These are phyloP conservation scores for Austroboletus niveus DNA, from an alignment of 1,284 basidiomycete genomes.

Conservation along the genomic window DNA sequence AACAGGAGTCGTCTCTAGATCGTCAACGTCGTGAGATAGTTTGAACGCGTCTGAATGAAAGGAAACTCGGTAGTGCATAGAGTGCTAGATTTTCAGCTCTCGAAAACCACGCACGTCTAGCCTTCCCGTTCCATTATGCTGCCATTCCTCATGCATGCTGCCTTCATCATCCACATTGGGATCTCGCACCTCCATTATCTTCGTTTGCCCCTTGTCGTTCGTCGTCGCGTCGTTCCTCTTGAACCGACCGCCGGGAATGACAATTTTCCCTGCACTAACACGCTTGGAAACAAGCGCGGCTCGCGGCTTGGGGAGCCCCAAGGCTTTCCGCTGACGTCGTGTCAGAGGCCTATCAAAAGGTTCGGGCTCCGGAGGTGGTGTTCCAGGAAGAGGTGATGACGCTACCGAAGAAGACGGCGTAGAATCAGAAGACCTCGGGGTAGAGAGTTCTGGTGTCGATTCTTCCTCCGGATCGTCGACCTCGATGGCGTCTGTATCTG, in stretches of 20 bases:
- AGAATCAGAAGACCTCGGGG: constrained; percentile 38
- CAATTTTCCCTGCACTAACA: constrained; percentile 48
- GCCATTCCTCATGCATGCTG: constrained; percentile 57
- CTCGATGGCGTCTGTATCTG: constrained; percentile 22
- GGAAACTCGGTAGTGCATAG: constrained; percentile 1
- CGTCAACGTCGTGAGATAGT: constrained; percentile 5
- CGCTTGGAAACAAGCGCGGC: constrained; percentile 30
- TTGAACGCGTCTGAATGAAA: not conserved
- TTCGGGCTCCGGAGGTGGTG: constrained; percentile 33
- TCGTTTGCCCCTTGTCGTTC: constrained; percentile 31
- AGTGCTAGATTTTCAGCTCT: constrained; percentile 68
- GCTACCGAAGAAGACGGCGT: constrained; percentile 43
- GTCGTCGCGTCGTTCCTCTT: constrained; percentile 25
- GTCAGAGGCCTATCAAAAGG: constrained; percentile 45
- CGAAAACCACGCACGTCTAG: constrained; percentile 78
- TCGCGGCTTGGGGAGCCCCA: constrained; percentile 59
- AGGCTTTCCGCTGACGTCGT: constrained; percentile 61
- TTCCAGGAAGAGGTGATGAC: constrained; percentile 36
- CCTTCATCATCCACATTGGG: constrained; percentile 31
- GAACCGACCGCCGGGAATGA: constrained; percentile 56
- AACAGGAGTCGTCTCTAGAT: constrained; percentile 4
- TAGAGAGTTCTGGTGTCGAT: constrained; percentile 44
- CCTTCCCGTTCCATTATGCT: constrained; percentile 67
- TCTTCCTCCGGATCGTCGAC: constrained; percentile 37
- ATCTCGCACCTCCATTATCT: constrained; percentile 21